These are phyloP conservation scores for Begonia fuchsioides DNA, from an alignment of 306 rosid genomes.

Conservation along the genomic window DNA sequence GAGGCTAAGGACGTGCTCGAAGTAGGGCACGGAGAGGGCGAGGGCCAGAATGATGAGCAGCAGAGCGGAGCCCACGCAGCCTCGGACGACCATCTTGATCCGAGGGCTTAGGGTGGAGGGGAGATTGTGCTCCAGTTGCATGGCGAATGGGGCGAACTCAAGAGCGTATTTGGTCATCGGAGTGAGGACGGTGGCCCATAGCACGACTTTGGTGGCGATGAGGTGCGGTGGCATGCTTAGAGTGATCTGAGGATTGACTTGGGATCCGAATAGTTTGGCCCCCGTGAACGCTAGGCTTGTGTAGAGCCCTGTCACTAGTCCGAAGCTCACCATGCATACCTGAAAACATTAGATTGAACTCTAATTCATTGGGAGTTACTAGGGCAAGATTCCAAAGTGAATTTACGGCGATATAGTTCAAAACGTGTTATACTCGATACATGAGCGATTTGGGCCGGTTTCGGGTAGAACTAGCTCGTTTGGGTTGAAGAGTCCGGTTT, in stretches of 20 bases:
- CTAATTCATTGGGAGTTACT: no score
- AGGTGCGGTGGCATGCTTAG: slow-evolving; percentile 51
- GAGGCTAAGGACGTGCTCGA: slow-evolving; percentile 51
- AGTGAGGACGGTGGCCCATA: slow-evolving; percentile 64
- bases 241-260: slow-evolving; percentile 52
- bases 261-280: slow-evolving; percentile 48
- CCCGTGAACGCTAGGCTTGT: slow-evolving; percentile 42
- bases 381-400: no score
- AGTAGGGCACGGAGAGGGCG: slow-evolving; percentile 56
- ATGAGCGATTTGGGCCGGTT: no score
- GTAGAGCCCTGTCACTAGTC: slow-evolving; percentile 29
- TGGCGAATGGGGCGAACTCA: slow-evolving; percentile 55
- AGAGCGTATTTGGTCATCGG: slow-evolving; percentile 79
- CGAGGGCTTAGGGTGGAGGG: slow-evolving; percentile 29
- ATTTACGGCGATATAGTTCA: no score
- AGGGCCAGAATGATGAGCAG: slow-evolving; percentile 33
- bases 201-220: slow-evolving; percentile 38
- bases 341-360: no score
- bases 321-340: slow-evolving; percentile 63
- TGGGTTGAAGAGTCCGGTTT: no score
- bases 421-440: no score
- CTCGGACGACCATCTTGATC: slow-evolving; percentile 26
- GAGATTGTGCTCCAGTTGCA: slow-evolving; percentile 44
- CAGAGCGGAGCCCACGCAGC: slow-evolving; percentile 30
- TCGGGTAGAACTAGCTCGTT: no score